Base-by-base conservation (phyloP, 148 eudicot genomes). In the Drosera capensis region DNA sequence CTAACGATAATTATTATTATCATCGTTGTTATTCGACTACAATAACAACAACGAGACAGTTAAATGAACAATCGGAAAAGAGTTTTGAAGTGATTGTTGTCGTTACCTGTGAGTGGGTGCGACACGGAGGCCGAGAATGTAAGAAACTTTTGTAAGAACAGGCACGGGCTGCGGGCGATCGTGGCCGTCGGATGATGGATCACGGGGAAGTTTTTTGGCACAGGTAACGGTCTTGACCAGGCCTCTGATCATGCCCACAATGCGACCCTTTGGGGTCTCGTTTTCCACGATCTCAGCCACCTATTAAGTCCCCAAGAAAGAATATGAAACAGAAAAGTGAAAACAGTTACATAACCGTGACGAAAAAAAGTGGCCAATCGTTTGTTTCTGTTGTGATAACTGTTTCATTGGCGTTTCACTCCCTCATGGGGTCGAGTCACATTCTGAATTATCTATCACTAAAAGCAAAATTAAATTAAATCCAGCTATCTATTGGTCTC, bases 211-310 rank as follows among this genome's bases (percentile, higher is more conserved):
- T 23, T 75, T 80, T 18, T 56, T 73, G 15, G 82, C 93, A 25
- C 93, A 80, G 0, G 95, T 84, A 66, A 78, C 97, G 51, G 78
- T 73, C 39, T 90, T 90, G 45, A 90, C 80, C 52, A 92, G 84
- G 3, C 97, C 97, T 23, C 97, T 75, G 5, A 90, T 67, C 74
- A 85, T 78, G 43, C 97, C 97, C 5, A 84, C 93, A 18, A 90
- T 78, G 40, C 66, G 74, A 39, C 70, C 65, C 44, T 48, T 67
- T 41, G 57, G 60, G 12, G 31, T 43, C 0, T 35, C 72, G 11
- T 45, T 50, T 16, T 36, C 26, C 6, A 58, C 67, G 14, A 23
- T 14, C 48, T 26, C 52, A 8, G 52, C 45, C 23, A 16, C 38
- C 38, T 34, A 34, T 0, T 34, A 3, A n/a, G n/a, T n/a, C n/a